Evolutionary conservation across 805 yeast genomes (phyloP), one percentile per base, ranked within the genome.

Genomic region (Saccharomyces mikatae): DNA sequence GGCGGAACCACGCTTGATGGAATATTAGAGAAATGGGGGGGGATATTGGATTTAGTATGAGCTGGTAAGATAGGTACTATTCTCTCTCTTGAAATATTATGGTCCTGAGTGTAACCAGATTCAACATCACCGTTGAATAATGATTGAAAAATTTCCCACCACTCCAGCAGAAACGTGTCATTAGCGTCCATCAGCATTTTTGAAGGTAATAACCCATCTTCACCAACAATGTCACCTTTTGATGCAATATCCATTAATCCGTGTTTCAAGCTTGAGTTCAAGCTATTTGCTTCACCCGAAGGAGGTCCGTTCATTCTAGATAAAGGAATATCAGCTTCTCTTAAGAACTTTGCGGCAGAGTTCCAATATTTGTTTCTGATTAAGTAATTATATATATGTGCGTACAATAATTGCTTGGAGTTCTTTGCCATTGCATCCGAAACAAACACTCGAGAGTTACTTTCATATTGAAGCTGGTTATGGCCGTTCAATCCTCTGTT

Each of bases 101-200:
- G 49, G 26, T 52, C 57, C 6, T 36, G 24, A 9, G 17, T 6
- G 44, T 9, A 17, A 59, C 52, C 44, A 17, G 44, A 36, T 17
- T 36, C 44, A 9, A 36, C 24, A 9, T 36, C 44, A 50, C 44
- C 44, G 22, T 36, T 36, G 11, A 17, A 36, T 6, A 36, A 36
- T 9, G 78, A 70, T 78, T 81, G 76, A 13, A 81, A 60, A 9
- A 76, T 66, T 51, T 75, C 73, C 82, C 83, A 81, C 85, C 85
- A 81, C 58, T 81, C 83, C 49, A 77, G 63, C 13, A 81, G 63
- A 56, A 79, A 79, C 0, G 81, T 73, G 22, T 78, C 80, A 3
- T 74, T 71, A 1, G 75, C 69, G 31, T 73, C 68, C 70, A 74
- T 73, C 41, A 76, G 62, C 76, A 74, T 75, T 54, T 74, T 69